Percentiles rank a stretch among this genome's conserved stretches.
These are phyloP conservation scores for Erysimum cheiranthoides DNA, from an alignment of 345 rosid species.

Conservation along the genomic window DNA sequence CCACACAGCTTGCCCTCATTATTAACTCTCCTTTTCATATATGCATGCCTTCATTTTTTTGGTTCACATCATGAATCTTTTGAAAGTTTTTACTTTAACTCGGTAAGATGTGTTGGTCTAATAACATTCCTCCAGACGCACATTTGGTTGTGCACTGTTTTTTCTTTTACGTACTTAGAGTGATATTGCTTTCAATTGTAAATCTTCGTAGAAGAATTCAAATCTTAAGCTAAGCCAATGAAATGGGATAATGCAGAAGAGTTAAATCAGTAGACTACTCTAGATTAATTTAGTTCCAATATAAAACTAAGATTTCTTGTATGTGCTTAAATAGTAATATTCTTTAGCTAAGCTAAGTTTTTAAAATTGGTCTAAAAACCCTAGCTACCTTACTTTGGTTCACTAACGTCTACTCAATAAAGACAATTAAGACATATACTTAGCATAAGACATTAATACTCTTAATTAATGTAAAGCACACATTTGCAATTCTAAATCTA, in stretches of 20 bases:
- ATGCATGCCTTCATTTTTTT: slow-evolving; percentile 11
- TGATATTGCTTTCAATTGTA: background rate
- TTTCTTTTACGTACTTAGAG: background rate
- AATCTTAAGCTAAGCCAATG: slow-evolving; percentile 11
- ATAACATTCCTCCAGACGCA: slow-evolving; percentile 11
- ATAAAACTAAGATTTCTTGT: background rate
- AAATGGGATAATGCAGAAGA: background rate
- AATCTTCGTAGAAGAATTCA: background rate
- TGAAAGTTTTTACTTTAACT: background rate
- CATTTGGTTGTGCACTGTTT: background rate
- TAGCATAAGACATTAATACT: slow-evolving; percentile 17
- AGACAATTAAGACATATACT: slow-evolving; percentile 34
- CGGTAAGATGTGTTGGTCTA: slow-evolving; percentile 22
- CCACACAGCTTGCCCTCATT: slow-evolving; percentile 41
- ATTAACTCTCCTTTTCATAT: slow-evolving; percentile 28
- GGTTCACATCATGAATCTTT: slow-evolving; percentile 9
- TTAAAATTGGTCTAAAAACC: background rate
- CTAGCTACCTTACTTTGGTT: slow-evolving; percentile 41
- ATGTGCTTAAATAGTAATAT: slow-evolving; percentile 16
- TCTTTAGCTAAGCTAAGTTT: slow-evolving; percentile 18
- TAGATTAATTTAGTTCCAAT: background rate
- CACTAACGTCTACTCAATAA: slow-evolving; percentile 46
- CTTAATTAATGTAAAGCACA: slow-evolving; percentile 24
- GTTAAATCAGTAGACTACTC: slow-evolving; percentile 15
- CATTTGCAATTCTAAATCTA: background rate